Conservation (phyloP, 495 filamentous ascomycete genomes). For the Penicillium paxilli region DNA sequence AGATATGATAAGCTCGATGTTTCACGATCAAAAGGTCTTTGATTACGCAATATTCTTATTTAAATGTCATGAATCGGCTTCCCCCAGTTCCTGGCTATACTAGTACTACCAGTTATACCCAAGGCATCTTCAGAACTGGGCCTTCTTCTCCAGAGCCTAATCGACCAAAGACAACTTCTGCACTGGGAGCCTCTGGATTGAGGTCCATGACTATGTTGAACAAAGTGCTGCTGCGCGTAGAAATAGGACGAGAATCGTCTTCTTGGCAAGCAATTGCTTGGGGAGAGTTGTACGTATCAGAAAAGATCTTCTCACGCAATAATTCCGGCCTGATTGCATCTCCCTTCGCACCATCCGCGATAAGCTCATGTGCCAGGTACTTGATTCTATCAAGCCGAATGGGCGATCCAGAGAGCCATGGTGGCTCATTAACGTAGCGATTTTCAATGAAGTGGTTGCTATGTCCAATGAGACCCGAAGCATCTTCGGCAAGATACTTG, state of each 20-base stretch:
- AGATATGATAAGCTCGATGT: not conserved
- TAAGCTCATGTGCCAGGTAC: slow-evolving; percentile 36
- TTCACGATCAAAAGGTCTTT: not conserved
- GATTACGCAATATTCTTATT: not conserved
- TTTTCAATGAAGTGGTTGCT: slow-evolving; percentile 63
- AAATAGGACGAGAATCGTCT: slow-evolving; percentile 19
- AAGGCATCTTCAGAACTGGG: slow-evolving; percentile 31
- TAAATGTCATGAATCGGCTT: not conserved
- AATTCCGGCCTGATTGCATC: slow-evolving; percentile 21
- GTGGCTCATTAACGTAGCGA: slow-evolving; percentile 47
- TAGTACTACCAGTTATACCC: slow-evolving; percentile 8
- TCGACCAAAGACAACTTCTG: slow-evolving; percentile 35
- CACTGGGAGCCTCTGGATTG: slow-evolving; percentile 19
- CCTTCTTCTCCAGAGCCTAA: slow-evolving; percentile 31
- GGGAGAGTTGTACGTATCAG: slow-evolving; percentile 34
- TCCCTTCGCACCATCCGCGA: slow-evolving; percentile 18
- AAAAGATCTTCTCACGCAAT: slow-evolving; percentile 32
- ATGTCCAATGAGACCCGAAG: slow-evolving; percentile 52
- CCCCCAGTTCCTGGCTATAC: not conserved
- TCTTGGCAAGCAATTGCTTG: slow-evolving; percentile 34
- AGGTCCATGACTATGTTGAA: slow-evolving; percentile 45
- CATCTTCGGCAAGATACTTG: slow-evolving; percentile 48
- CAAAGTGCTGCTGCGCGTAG: slow-evolving; percentile 22
- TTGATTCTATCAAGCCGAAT: slow-evolving; percentile 47
- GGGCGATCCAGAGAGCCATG: slow-evolving; percentile 56